phyloP scores from a whole-genome alignment of 495 filamentous ascomycete genomes.

The Penicillium roqueforti region DNA sequence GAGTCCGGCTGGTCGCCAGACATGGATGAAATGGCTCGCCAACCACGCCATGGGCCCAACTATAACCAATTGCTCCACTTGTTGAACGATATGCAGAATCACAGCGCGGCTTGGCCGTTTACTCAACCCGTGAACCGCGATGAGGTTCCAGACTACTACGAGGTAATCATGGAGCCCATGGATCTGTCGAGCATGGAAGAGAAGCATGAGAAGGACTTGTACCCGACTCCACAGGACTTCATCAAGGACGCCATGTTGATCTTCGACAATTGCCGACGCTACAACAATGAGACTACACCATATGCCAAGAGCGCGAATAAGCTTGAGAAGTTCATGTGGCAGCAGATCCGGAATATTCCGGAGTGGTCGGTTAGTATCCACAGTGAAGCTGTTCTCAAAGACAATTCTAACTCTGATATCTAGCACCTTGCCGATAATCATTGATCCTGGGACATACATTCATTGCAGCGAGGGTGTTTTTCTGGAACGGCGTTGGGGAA shows the following conservation, averaged over 20 bases:
- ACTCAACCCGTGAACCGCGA: conserved; percentile 89
- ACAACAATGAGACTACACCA: conserved; percentile 92
- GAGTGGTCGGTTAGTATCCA: conserved; percentile 78
- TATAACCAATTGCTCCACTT: conserved; percentile 90
- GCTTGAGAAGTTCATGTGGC: conserved; percentile 95
- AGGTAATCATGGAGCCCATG: conserved; percentile 98
- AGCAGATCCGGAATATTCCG: conserved; percentile 84
- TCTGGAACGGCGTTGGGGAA: conserved; percentile 21
- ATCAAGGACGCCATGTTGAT: conserved; percentile 85
- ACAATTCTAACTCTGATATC: not conserved
- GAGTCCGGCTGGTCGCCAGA: conserved; percentile 91
- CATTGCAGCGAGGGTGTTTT: conserved; percentile 17
- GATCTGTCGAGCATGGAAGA: conserved; percentile 94
- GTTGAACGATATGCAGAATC: conserved; percentile 93
- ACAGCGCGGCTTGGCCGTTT: conserved; percentile 89
- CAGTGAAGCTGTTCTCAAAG: not conserved
- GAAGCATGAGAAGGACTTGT: conserved; percentile 90
- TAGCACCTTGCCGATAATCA: conserved; percentile 50
- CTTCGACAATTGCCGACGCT: conserved; percentile 91
- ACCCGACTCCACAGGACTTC: conserved; percentile 88
- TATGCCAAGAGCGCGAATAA: conserved; percentile 96
- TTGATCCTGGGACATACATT: conserved; percentile 14
- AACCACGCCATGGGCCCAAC: conserved; percentile 96
- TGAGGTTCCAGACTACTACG: conserved; percentile 95
- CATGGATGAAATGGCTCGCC: conserved; percentile 95